Conservation (phyloP, 768 basidiomycete species). For the Leucocoprinus leucothites region DNA sequence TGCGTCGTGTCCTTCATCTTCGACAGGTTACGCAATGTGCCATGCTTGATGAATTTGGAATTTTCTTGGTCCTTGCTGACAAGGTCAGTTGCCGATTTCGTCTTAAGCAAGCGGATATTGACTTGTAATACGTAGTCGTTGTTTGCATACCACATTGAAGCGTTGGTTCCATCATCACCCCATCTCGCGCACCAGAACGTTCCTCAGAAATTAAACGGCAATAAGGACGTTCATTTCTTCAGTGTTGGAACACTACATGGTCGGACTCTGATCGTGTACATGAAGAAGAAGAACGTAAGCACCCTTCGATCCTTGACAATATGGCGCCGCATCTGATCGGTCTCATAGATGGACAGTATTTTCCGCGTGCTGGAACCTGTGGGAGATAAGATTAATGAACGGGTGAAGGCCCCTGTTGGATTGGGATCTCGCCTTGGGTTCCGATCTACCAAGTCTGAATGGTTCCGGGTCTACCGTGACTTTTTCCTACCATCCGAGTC, state of each 20-base stretch:
- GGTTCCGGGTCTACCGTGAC: conserved; percentile 94
- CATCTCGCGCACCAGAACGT: conserved; percentile 64
- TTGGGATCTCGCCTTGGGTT: conserved; percentile 74
- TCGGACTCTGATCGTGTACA: conserved; percentile 89
- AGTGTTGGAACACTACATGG: conserved; percentile 85
- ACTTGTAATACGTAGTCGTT: conserved; percentile 51
- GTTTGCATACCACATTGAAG: conserved; percentile 94
- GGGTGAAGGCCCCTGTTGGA: conserved; percentile 64
- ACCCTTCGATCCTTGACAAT: not conserved
- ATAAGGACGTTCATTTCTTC: conserved; percentile 93
- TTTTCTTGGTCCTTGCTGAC: conserved; percentile 92
- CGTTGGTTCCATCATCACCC: conserved; percentile 85
- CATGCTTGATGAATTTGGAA: conserved; percentile 94
- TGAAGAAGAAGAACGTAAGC: conserved; percentile 86
- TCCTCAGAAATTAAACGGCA: conserved; percentile 87
- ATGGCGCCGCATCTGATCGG: not conserved
- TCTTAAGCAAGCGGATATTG: not conserved
- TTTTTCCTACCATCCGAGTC: conserved; percentile 93
- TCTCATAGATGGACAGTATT: conserved; percentile 72
- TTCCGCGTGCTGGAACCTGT: conserved; percentile 98
- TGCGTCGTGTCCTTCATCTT: conserved; percentile 89
- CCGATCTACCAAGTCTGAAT: conserved; percentile 80
- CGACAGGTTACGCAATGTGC: conserved; percentile 93
- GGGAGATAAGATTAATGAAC: conserved; percentile 82
- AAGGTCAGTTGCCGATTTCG: conserved; percentile 47